Evolutionary conservation across 2,329 filamentous ascomycete genomes (phyloP).

Genomic region (Fusarium caatingaense): DNA sequence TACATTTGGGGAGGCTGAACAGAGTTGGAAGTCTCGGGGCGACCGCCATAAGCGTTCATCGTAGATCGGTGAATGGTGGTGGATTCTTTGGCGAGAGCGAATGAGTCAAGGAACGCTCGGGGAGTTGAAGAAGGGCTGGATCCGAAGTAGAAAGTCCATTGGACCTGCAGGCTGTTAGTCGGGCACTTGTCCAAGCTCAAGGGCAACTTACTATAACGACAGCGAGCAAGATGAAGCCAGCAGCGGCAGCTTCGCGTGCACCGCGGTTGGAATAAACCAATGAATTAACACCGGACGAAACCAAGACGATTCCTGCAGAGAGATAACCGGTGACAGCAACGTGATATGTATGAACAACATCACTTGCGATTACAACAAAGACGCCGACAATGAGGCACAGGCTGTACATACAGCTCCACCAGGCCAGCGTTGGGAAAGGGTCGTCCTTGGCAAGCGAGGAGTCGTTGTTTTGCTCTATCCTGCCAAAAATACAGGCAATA

Average conservation of each 20-base stretch:
- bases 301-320: slow-evolving; percentile 83
- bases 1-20: slow-evolving; percentile 93
- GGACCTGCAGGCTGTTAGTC: slow-evolving; percentile 68
- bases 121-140: slow-evolving; percentile 88
- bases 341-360: slow-evolving; percentile 88
- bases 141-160: slow-evolving; percentile 99
- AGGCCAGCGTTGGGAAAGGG: slow-evolving; percentile 84
- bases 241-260: slow-evolving; percentile 85
- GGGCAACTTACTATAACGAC: slow-evolving; percentile 84
- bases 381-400: slow-evolving; percentile 85
- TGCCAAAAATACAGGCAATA: slow-evolving; percentile 82
- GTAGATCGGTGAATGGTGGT: slow-evolving; percentile 74
- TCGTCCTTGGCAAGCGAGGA: slow-evolving; percentile 30
- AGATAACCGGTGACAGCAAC: slow-evolving; percentile 92
- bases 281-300: slow-evolving; percentile 86
- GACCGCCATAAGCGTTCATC: slow-evolving; percentile 80
- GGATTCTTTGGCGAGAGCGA: slow-evolving; percentile 90
- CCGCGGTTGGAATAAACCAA: slow-evolving; percentile 81
- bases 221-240: slow-evolving; percentile 92
- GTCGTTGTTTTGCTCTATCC: slow-evolving; percentile 59
- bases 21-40: slow-evolving; percentile 86
- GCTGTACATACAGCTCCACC: slow-evolving; percentile 91
- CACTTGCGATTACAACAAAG: slow-evolving; percentile 83
- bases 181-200: not conserved
- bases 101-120: slow-evolving; percentile 93